Conservation (phyloP, 805 yeast genomes). For the Phaffomyces antillensis region DNA sequence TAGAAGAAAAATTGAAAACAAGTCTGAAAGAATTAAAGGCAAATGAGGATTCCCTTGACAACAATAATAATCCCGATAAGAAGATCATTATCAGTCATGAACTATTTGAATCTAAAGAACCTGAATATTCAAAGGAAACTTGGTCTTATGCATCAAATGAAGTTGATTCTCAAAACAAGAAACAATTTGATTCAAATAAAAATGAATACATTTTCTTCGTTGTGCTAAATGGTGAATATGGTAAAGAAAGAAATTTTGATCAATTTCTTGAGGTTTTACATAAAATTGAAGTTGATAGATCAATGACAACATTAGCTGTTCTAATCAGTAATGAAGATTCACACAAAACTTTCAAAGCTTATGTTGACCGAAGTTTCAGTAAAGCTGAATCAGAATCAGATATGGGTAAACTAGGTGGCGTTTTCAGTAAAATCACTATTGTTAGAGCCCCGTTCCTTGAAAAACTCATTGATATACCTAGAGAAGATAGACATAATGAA, state of each 20-base stretch:
- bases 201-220: slow-evolving; percentile 9
- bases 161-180: neutral
- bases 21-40: too few relatives aligned
- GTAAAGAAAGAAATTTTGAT: slow-evolving; percentile 25
- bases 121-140: neutral
- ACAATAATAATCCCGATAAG: too few relatives aligned
- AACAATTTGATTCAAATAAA: slow-evolving; percentile 3
- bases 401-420: too few relatives aligned
- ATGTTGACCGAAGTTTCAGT: too few relatives aligned
- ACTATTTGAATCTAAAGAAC: neutral
- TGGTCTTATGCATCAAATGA: neutral
- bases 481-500: slow-evolving; percentile 17
- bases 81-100: neutral
- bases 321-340: slow-evolving; percentile 7
- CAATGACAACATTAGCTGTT: slow-evolving; percentile 19
- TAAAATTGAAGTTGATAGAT: slow-evolving; percentile 17
- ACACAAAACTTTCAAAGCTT: neutral
- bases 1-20: neutral
- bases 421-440: neutral
- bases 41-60: neutral
- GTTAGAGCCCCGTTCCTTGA: slow-evolving; percentile 3
- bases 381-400: neutral
- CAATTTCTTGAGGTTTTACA: slow-evolving; percentile 28
- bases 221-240: slow-evolving; percentile 31
- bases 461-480: slow-evolving; percentile 1